Base-by-base conservation (phyloP, 2,329 filamentous ascomycete species). In the Botrytis sinoallii region DNA sequence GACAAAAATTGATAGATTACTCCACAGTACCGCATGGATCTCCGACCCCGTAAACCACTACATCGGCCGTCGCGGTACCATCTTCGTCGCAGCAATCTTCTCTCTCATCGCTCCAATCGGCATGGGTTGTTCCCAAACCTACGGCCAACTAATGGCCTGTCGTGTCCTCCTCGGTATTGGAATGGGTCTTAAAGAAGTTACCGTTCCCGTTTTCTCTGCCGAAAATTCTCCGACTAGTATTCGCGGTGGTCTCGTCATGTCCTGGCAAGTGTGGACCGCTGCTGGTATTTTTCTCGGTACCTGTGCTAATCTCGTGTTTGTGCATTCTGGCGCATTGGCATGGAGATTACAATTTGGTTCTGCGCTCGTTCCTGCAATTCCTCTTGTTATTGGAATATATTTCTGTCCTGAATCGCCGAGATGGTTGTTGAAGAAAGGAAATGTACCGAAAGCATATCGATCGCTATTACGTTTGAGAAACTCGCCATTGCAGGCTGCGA, bases 281-380 rank as follows among this genome's bases (percentile, higher is more conserved):
- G 82, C 92, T 83, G 88, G 88, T 59, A 91, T 92, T 77, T 90
- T 92, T 81, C 83, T 92, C 32, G 91, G 91, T 16, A 90, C 87
- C 72, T 87, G 85, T 74, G 90, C 90, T 75, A 92, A 92, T 78
- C 84, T 92, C 44, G 88, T 86, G 6, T 88, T 92, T 60, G 89
- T 88, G 64, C 84, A 90, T 68, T 85, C 85, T 0, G 88, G 88
- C n/a, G 78, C 79, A 4, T 87, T 90, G 55, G 84, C 88, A 9
- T 92, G 90, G 91, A 84, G 90, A 57, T 82, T 91, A 38, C 89
- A 91, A 78, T 82, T 92, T 10, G 89, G 86, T 16, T 90, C 89
- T 3, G 89, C 91, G 3, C 89, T 91, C 68, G 86, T 91, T 52
- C 90, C 90, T 1, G 89, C 90, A 0, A 81, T 92, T 1, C 89